phyloP scores from a whole-genome alignment of 2,329 filamentous ascomycete species.

The Phaeosphaeria sp. region DNA sequence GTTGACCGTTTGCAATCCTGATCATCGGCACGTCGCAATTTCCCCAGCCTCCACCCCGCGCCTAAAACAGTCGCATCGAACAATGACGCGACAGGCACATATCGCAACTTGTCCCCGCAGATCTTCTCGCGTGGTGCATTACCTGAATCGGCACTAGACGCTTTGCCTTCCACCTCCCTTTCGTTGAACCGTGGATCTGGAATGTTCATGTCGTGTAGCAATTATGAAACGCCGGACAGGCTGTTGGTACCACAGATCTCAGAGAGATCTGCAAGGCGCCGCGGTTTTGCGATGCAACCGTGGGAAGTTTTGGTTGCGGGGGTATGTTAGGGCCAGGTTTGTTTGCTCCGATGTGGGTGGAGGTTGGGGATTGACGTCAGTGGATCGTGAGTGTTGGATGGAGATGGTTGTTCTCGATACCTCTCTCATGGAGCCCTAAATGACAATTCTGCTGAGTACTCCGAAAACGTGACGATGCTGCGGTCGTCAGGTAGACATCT shows the following conservation, averaged over 20 bases:
- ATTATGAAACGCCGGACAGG: not conserved
- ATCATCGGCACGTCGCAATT: conserved; percentile 15
- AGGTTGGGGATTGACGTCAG: not conserved
- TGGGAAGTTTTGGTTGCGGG: not conserved
- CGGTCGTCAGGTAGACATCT: too few species aligned
- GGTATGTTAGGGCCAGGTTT: not conserved
- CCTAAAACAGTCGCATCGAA: not conserved
- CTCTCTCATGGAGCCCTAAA: too few species aligned
- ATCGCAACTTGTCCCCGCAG: not conserved
- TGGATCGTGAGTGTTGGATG: not conserved
- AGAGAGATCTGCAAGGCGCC: not conserved
- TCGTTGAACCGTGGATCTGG: not conserved
- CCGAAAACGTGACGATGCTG: too few species aligned
- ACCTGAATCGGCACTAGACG: not conserved
- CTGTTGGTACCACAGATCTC: not conserved
- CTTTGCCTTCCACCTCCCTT: not conserved
- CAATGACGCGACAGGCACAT: not conserved
- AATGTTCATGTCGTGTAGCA: not conserved
- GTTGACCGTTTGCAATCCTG: conserved; percentile 9
- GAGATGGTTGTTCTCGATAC: not conserved
- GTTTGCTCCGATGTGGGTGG: not conserved
- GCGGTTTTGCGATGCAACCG: not conserved
- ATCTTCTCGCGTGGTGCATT: not conserved
- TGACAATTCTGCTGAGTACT: too few species aligned
- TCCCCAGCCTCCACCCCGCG: conserved; percentile 4